Conservation (phyloP, 1,284 basidiomycete species). For the Blastosporella zonata region DNA sequence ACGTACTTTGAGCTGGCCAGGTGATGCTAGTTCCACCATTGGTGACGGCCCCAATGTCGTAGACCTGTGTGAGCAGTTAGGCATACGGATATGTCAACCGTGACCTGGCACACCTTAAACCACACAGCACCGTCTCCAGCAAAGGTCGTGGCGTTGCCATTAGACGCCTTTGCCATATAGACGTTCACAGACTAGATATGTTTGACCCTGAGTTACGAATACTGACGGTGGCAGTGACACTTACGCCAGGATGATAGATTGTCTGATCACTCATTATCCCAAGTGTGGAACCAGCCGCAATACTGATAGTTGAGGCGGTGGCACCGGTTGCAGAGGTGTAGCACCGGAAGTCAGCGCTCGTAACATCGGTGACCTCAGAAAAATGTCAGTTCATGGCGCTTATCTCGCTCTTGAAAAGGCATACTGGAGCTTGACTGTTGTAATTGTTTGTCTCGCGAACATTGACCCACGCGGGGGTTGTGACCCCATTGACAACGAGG, state of each 20-base stretch:
- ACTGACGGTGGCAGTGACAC: conserved; percentile 8
- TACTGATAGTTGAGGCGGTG: conserved; percentile 30
- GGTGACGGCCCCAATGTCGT: conserved; percentile 38
- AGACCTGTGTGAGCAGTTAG: conserved; percentile 26
- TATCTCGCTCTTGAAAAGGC: not conserved
- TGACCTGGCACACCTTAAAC: conserved; percentile 31
- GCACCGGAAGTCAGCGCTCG: conserved; percentile 36
- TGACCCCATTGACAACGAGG: conserved; percentile 35
- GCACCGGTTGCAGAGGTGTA: conserved; percentile 32
- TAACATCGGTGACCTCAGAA: conserved; percentile 33
- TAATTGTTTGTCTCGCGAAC: conserved; percentile 45
- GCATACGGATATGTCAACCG: not conserved
- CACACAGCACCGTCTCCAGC: conserved; percentile 38
- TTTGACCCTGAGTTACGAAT: not conserved
- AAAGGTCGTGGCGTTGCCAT: conserved; percentile 29
- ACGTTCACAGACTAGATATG: conserved; percentile 31
- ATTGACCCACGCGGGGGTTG: conserved; percentile 37
- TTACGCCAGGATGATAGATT: conserved; percentile 41
- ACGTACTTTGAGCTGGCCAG: conserved; percentile 35
- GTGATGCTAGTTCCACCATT: conserved; percentile 38
- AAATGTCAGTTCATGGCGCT: not conserved
- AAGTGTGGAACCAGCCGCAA: conserved; percentile 31
- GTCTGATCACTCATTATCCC: conserved; percentile 31
- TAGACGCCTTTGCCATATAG: conserved; percentile 39
- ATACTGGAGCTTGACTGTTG: conserved; percentile 38